Percentiles rank a stretch among this genome's conserved stretches.
phyloP scores from a whole-genome alignment of 441 rosid genomes.

The Pelargonium fulgidum region DNA sequence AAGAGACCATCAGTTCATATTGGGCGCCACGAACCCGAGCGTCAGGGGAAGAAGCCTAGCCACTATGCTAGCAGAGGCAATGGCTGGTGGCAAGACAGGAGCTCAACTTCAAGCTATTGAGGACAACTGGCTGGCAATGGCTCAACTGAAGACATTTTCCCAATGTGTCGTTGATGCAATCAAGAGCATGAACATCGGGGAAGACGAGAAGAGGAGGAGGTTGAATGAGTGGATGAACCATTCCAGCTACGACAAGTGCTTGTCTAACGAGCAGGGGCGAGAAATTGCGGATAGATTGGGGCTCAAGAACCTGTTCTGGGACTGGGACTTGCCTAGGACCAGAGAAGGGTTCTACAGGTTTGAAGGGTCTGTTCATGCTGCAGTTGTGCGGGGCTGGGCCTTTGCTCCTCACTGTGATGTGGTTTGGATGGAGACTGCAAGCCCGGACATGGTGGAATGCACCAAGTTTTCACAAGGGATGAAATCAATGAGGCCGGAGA shows the following conservation, averaged over 20 bases:
- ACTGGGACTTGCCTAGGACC: constrained; percentile 89
- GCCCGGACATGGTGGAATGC: constrained; percentile 74
- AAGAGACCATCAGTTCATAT: constrained; percentile 81
- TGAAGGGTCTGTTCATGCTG: constrained; percentile 72
- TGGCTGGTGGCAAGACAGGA: constrained; percentile 68
- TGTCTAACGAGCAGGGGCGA: constrained; percentile 59
- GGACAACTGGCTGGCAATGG: constrained; percentile 70
- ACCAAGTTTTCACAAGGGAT: constrained; percentile 64
- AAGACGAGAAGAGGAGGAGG: constrained; percentile 51
- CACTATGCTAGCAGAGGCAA: constrained; percentile 54
- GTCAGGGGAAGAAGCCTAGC: constrained; percentile 60
- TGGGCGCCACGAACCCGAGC: constrained; percentile 72
- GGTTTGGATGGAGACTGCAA: constrained; percentile 87
- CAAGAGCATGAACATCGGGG: constrained; percentile 44
- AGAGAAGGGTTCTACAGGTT: constrained; percentile 92
- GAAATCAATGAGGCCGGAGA: constrained; percentile 56
- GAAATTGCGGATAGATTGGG: constrained; percentile 65
- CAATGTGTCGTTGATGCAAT: constrained; percentile 57
- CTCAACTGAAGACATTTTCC: constrained; percentile 68
- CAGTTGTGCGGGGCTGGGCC: constrained; percentile 77
- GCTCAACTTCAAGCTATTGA: constrained; percentile 67
- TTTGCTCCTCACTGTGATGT: constrained; percentile 70
- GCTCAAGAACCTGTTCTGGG: constrained; percentile 73
- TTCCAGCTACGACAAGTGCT: constrained; percentile 57
- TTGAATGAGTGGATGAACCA: constrained; percentile 60